phyloP scores from a whole-genome alignment of 768 basidiomycete genomes.

The Mycena vitilis region DNA sequence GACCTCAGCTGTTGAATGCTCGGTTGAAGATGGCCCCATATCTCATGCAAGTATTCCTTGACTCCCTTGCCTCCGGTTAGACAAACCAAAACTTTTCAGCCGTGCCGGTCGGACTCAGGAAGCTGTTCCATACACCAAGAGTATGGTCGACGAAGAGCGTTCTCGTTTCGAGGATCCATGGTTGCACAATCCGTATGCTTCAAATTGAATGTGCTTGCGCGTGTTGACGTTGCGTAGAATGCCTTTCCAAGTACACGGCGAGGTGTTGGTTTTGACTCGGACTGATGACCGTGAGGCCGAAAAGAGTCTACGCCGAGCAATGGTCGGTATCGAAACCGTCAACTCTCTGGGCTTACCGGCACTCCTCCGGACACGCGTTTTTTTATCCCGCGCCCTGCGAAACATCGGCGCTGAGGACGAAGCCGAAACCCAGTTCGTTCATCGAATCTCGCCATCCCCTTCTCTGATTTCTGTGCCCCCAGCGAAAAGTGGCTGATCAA shows the following conservation, averaged over 20 bases:
- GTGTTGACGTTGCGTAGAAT: not conserved
- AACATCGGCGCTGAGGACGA: constrained; percentile 31
- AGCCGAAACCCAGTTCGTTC: constrained; percentile 31
- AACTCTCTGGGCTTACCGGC: not conserved
- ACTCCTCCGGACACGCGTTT: not conserved
- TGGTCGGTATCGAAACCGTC: constrained; percentile 17
- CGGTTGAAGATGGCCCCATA: constrained; percentile 13
- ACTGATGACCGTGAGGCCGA: constrained; percentile 12
- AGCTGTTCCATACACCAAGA: constrained; percentile 17
- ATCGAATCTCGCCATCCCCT: not conserved
- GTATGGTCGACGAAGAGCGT: constrained; percentile 28
- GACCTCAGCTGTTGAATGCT: constrained; percentile 20
- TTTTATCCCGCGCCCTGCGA: constrained; percentile 22
- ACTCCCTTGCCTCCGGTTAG: no score
- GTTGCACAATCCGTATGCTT: constrained; percentile 22
- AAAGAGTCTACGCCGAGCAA: constrained; percentile 20
- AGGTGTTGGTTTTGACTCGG: constrained; percentile 10
- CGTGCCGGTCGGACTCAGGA: constrained; percentile 12
- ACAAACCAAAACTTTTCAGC: not conserved
- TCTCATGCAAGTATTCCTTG: constrained; percentile 9
- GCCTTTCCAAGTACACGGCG: constrained; percentile 22
- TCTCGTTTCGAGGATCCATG: constrained; percentile 3
- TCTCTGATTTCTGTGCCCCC: not conserved
- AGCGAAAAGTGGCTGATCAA: constrained; percentile 36
- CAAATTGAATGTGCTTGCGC: not conserved